phyloP scores from a whole-genome alignment of 225 moss, liverwort and hornwort genomes.

The Rhytidiadelphus loreus region DNA sequence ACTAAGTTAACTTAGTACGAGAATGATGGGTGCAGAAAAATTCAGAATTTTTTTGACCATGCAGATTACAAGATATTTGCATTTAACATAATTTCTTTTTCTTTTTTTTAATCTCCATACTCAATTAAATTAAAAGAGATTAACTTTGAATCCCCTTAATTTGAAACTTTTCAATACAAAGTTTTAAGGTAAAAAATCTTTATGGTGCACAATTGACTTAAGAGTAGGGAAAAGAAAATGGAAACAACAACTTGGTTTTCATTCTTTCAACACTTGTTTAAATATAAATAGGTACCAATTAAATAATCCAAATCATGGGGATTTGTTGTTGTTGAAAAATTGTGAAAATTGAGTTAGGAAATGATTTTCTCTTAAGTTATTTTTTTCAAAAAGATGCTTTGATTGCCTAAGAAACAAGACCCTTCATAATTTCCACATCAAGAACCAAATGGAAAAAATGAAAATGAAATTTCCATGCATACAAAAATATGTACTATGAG shows the following conservation, averaged over 20 bases:
- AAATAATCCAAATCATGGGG: background rate
- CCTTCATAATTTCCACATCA: background rate
- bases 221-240: too few species aligned
- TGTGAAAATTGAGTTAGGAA: background rate
- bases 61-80: background rate
- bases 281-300: too few species aligned
- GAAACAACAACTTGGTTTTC: background rate
- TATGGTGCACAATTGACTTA: background rate
- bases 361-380: background rate
- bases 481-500: background rate
- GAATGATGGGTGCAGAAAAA: background rate
- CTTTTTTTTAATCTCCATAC: too few species aligned
- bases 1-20: background rate
- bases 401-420: accelerated
- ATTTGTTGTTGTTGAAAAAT: background rate
- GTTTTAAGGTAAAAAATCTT: background rate
- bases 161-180: background rate
- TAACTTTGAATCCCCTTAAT: background rate
- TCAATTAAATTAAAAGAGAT: background rate
- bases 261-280: background rate
- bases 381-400: background rate
- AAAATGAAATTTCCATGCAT: too few species aligned
- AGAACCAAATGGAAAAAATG: background rate
- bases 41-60: accelerated
- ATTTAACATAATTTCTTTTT: too few species aligned